Conservation (phyloP, 768 basidiomycete species). For the Punctularia strigosozonata region DNA sequence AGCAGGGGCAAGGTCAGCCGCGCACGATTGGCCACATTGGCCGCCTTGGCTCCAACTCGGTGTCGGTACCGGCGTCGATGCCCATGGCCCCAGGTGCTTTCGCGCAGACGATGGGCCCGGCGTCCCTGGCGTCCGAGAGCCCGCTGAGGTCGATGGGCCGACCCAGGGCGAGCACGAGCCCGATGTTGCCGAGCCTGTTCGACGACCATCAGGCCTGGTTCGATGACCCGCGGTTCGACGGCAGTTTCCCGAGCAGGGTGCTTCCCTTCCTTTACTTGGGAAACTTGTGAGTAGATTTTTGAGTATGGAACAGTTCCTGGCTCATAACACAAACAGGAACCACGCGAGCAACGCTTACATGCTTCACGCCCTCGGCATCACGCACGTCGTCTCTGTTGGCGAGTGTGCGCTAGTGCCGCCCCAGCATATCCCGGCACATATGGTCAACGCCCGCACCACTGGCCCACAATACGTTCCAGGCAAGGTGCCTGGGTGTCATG, state of each 20-base stretch:
- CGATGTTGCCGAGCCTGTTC: conserved; percentile 49
- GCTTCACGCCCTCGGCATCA: conserved; percentile 92
- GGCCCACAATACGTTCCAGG: conserved; percentile 27
- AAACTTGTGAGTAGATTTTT: conserved; percentile 58
- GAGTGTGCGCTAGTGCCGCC: conserved; percentile 88
- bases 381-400: conserved; percentile 94
- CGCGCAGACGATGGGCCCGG: not conserved
- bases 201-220: conserved; percentile 89
- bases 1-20: too few relatives aligned
- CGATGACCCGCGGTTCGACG: conserved; percentile 86
- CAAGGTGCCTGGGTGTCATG: conserved; percentile 40
- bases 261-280: conserved; percentile 91
- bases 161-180: conserved; percentile 62
- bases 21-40: not conserved
- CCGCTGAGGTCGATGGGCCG: conserved; percentile 17
- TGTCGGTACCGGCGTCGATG: not conserved
- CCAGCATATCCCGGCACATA: conserved; percentile 2
- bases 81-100: not conserved
- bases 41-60: not conserved
- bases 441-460: conserved; percentile 8
- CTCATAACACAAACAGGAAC: conserved; percentile 35
- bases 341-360: conserved; percentile 93
- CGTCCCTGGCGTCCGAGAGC: not conserved
- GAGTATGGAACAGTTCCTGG: conserved; percentile 9
- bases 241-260: conserved; percentile 90